phyloP scores from a whole-genome alignment of 169 alveolate genomes.

The Plasmodium malariae region DNA sequence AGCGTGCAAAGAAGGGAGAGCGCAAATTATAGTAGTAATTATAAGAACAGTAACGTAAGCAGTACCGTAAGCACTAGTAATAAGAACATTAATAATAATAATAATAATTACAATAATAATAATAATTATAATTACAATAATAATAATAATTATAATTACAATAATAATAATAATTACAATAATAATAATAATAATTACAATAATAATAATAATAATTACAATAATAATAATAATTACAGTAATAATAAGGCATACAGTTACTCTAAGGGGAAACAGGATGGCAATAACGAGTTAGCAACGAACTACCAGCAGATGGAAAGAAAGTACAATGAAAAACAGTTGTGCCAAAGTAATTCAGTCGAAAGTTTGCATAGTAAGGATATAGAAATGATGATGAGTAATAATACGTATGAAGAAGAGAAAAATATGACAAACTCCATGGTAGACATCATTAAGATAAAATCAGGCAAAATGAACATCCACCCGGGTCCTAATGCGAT shows the following conservation, averaged over 20 bases:
- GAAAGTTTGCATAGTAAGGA: conserved; percentile 4
- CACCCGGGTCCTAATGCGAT: background rate
- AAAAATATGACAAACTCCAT: conserved; percentile 32
- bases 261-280: background rate
- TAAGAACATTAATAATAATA: background rate
- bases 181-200: too few species aligned
- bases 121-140: too few species aligned
- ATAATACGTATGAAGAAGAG: conserved; percentile 19
- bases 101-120: too few species aligned
- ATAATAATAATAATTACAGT: too few species aligned
- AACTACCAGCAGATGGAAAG: background rate
- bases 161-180: too few species aligned
- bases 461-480: background rate
- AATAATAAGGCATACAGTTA: conserved; percentile 1
- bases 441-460: conserved; percentile 37
- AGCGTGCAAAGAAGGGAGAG: conserved; percentile 2
- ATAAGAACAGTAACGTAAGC: background rate
- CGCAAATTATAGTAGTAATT: background rate
- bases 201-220: too few species aligned
- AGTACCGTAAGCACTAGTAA: background rate
- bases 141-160: too few species aligned
- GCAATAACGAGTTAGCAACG: background rate
- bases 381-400: background rate
- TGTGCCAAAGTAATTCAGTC: conserved; percentile 2
- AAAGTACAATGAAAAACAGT: background rate